These are phyloP conservation scores for Aspergillus transmontanensis DNA, from an alignment of 2,329 filamentous ascomycete genomes.

Conservation along the genomic window DNA sequence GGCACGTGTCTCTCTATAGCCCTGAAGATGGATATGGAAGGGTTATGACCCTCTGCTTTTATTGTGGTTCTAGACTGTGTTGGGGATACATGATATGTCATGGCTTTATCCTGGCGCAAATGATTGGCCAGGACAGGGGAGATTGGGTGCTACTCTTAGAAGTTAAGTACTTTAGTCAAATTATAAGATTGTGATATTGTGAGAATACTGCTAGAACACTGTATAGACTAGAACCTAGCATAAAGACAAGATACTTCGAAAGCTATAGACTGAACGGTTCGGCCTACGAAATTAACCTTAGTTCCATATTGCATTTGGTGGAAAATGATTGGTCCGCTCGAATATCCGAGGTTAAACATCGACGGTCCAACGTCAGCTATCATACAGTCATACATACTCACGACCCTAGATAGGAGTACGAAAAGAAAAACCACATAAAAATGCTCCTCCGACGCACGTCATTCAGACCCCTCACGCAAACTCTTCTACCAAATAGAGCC, in stretches of 20 bases:
- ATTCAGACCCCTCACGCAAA: background rate
- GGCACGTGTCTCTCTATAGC: background rate
- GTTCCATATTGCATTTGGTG: background rate
- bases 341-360: background rate
- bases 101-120: background rate
- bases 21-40: background rate
- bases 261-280: background rate
- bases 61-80: background rate
- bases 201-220: background rate
- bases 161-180: background rate
- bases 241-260: background rate
- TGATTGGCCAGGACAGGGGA: background rate
- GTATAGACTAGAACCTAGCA: background rate
- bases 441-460: background rate
- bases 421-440: background rate
- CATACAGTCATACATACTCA: background rate
- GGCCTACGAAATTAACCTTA: background rate
- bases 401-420: background rate
- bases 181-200: background rate
- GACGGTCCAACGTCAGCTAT: background rate
- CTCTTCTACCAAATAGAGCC: background rate
- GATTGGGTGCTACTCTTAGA: too few relatives aligned
- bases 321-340: background rate
- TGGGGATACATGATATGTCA: background rate
- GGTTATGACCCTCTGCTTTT: background rate